These are phyloP conservation scores for Penicillium sp. DNA, from an alignment of 2,329 filamentous ascomycete genomes.

Conservation along the genomic window DNA sequence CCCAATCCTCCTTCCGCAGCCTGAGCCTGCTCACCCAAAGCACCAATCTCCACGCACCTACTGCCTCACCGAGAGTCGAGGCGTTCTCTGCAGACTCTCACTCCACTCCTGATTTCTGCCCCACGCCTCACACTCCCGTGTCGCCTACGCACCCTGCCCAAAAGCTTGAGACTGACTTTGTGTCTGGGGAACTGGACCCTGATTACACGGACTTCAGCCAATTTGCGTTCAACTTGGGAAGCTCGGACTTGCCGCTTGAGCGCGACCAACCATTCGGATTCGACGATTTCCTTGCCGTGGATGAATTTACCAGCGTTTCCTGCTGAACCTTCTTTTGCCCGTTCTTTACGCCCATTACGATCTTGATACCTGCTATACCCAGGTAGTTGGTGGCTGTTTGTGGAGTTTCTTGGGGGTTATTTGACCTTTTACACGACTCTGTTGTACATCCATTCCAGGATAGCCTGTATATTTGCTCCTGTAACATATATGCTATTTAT, in stretches of 20 bases:
- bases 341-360: slow-evolving; percentile 18
- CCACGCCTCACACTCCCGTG: slow-evolving; percentile 32
- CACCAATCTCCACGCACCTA: slow-evolving; percentile 12
- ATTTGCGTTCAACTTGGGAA: slow-evolving; percentile 34
- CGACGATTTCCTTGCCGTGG: slow-evolving; percentile 35
- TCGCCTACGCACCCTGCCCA: slow-evolving; percentile 24
- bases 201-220: slow-evolving; percentile 37
- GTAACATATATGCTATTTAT: slow-evolving; percentile 7
- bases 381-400: slow-evolving; percentile 1
- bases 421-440: neutral
- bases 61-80: slow-evolving; percentile 24
- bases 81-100: slow-evolving; percentile 29
- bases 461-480: slow-evolving; percentile 4
- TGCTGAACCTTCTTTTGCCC: slow-evolving; percentile 18
- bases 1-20: slow-evolving; percentile 21
- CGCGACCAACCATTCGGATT: slow-evolving; percentile 29
- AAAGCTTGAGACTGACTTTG: slow-evolving; percentile 26
- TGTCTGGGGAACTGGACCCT: slow-evolving; percentile 32
- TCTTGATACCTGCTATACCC: slow-evolving; percentile 13
- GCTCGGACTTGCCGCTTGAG: slow-evolving; percentile 22
- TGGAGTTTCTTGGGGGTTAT: slow-evolving; percentile 6
- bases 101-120: slow-evolving; percentile 37
- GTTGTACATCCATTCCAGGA: neutral
- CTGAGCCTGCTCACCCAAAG: slow-evolving; percentile 24
- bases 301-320: slow-evolving; percentile 34